Evolutionary conservation across 768 basidiomycete genomes (phyloP), one percentile per base, ranked within the genome.

Genomic region (Paxillus involutus): DNA sequence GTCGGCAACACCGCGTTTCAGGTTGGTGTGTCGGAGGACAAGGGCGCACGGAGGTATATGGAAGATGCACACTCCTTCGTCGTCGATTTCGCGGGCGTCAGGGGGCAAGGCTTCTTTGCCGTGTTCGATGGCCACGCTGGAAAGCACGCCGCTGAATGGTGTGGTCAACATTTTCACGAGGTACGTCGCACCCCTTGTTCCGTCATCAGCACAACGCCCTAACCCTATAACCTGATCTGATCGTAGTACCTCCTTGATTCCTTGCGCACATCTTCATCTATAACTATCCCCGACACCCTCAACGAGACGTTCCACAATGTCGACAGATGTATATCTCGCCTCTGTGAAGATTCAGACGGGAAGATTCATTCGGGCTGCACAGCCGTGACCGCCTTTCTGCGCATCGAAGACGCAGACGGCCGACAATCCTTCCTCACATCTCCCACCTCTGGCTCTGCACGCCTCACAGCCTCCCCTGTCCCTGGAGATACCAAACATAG

Each of bases 81-180:
- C 54, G 89, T 95, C 57, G 95, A 98, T 68, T 99, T 91, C 69
- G 94, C 85, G 36, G 83, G 85, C 35, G 78, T 98, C 17, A 84
- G 88, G 42, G 97, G 97, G 0, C 97, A 99, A 69, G 97, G 95
- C 8, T 98, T 97, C 78, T 98, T 96, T 69, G 96, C 96, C 6
- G 85, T 99, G 43, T 99, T 98, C 63, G 97, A 99, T 63, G 97
- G 97, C 3, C 97, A 99, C 69, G 97, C 97, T 1, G 97, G 97
- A 16, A 98, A 96, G 70, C 92, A 98, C 64, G 95, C 96, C 33
- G 97, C 97, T 26, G 97, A 99, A 70, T 98, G 96, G 95, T 98
- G 97, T 71, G 97, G 97, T 41, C 78, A 81, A 62, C 86, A 98
- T 70, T 99, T 99, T 73, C 94, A 98, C 66, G 86, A 94, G 78